A percentile compares a stretch with the other conserved stretches of the same genome.
Conservation (phyloP, 371 early-diverging fungal species). For the Mortierella sp. region DNA sequence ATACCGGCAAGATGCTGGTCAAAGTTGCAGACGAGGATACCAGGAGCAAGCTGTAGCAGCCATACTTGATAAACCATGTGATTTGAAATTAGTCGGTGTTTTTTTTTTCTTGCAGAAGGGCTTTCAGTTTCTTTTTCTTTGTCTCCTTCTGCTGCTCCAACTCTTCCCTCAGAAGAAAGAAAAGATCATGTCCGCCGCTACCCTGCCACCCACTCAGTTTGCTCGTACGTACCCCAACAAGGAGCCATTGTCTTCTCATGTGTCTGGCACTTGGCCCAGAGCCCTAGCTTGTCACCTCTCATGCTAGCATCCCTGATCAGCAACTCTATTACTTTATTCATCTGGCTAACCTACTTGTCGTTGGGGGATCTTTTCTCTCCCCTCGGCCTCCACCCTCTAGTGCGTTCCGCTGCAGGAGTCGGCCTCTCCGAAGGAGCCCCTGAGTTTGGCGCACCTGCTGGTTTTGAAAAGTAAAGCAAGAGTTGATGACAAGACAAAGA, state of each 20-base stretch:
- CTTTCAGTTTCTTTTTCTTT: conserved; percentile 4
- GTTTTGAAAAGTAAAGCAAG: conserved; percentile 46
- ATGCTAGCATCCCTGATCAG: conserved; percentile 22
- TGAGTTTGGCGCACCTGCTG: conserved; percentile 47
- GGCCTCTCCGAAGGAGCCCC: conserved; percentile 56
- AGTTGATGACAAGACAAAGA: background rate
- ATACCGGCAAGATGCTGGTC: conserved; percentile 88
- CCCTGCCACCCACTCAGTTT: conserved; percentile 54
- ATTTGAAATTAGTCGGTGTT: no score
- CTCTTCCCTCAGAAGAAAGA: conserved; percentile 28
- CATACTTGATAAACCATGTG: no score
- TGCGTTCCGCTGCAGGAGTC: conserved; percentile 49
- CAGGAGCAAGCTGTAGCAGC: conserved; percentile 39
- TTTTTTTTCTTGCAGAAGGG: no score
- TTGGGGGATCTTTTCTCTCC: background rate
- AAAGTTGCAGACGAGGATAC: conserved; percentile 63
- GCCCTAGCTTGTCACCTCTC: background rate
- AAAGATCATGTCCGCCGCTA: conserved; percentile 52
- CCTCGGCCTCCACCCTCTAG: conserved; percentile 6
- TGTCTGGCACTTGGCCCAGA: no score
- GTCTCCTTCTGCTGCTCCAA: conserved; percentile 21
- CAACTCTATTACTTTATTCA: conserved; percentile 12
- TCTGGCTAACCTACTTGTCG: conserved; percentile 3
- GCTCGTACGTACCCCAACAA: conserved; percentile 35
- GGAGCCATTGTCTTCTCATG: background rate